These are phyloP conservation scores for Deuterostichococcus epilithicus DNA, from an alignment of 139 green algal genomes.

Conservation along the genomic window DNA sequence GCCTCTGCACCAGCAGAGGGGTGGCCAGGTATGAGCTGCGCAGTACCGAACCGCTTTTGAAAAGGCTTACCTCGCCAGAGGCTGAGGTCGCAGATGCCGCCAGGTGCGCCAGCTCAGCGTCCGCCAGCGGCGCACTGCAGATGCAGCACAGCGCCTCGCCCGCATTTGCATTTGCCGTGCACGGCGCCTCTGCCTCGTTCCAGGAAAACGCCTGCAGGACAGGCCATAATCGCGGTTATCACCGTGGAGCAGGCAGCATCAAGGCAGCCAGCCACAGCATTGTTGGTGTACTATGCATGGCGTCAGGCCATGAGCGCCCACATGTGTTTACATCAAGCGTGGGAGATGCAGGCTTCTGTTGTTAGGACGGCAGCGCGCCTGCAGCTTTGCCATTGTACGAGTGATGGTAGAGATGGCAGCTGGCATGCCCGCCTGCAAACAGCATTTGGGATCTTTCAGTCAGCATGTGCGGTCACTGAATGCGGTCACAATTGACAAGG, in stretches of 20 bases:
- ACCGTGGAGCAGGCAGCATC: no score
- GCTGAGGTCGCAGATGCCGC: no score
- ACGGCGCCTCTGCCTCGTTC: slow-evolving; percentile 18
- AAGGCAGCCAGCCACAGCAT: no score
- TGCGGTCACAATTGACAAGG: no score
- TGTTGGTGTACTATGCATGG: no score
- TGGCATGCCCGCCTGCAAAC: slow-evolving; percentile 44
- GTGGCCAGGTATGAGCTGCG: no score
- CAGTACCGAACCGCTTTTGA: no score
- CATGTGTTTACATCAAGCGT: not conserved
- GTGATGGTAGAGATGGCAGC: slow-evolving; percentile 53
- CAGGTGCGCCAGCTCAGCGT: slow-evolving; percentile 1
- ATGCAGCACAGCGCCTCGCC: slow-evolving; percentile 10
- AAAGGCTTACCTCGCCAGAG: no score
- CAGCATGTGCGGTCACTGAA: no score
- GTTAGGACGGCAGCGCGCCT: slow-evolving; percentile 11
- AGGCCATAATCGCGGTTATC: not conserved
- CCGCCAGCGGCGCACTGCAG: slow-evolving; percentile 3
- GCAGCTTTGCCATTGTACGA: slow-evolving; percentile 43
- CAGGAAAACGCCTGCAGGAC: slow-evolving; percentile 34
- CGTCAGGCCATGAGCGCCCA: no score
- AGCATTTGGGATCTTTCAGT: no score
- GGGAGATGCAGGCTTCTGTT: not conserved
- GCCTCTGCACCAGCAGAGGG: no score
- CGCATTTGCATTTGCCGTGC: slow-evolving; percentile 2